phyloP scores from a whole-genome alignment of 2,329 filamentous ascomycete genomes.

The Cryphonectria naterciae region DNA sequence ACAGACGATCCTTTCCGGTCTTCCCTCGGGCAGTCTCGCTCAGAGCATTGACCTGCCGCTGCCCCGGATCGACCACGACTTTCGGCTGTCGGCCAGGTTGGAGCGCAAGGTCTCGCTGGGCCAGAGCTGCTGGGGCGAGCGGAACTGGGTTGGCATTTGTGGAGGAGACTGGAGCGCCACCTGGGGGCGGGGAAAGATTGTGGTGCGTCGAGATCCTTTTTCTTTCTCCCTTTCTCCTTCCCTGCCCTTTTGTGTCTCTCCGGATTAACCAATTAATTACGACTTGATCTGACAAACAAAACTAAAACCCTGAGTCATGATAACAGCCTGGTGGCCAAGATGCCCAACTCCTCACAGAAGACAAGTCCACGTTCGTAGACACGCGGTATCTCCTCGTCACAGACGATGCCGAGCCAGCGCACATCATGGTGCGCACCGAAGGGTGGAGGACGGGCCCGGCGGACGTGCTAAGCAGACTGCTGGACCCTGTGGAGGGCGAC shows the following conservation, averaged over 20 bases:
- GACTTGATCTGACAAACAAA: not conserved
- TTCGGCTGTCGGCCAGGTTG: constrained; percentile 28
- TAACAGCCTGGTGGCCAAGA: constrained; percentile 30
- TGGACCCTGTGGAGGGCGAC: constrained; percentile 29
- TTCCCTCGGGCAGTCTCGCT: constrained; percentile 23
- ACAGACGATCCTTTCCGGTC: constrained; percentile 19
- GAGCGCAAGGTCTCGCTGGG: constrained; percentile 28
- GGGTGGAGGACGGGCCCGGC: constrained; percentile 31
- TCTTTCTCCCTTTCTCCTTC: not conserved
- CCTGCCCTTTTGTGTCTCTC: not conserved
- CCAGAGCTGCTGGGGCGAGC: constrained; percentile 26
- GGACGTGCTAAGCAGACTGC: constrained; percentile 27
- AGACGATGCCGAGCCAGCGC: constrained; percentile 26
- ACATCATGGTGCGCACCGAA: constrained; percentile 32
- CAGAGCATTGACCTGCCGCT: constrained; percentile 22
- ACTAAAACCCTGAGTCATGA: not conserved
- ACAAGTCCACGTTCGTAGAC: constrained; percentile 30
- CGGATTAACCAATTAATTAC: not conserved
- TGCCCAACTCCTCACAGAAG: constrained; percentile 29
- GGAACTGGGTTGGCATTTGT: constrained; percentile 30
- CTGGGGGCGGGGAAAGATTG: constrained; percentile 29
- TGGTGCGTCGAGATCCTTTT: constrained; percentile 14
- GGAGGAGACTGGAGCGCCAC: constrained; percentile 29
- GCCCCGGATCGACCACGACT: constrained; percentile 27
- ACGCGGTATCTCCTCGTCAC: constrained; percentile 30